Evolutionary conservation across 306 rosid species (phyloP).

Genomic region (Malus asiatica): DNA sequence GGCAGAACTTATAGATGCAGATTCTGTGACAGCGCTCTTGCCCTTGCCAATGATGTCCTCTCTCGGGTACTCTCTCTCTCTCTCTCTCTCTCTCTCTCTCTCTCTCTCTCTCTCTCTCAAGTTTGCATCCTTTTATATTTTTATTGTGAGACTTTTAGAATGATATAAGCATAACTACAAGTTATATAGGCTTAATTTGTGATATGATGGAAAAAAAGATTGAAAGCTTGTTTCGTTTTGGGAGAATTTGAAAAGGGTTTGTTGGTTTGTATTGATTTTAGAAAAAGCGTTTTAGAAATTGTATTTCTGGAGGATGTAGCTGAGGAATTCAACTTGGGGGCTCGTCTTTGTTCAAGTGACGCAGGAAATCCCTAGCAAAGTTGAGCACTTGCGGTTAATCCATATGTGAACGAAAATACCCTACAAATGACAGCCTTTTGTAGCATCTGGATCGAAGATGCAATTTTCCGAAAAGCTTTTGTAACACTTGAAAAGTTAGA

Average conservation of each 20-base stretch:
- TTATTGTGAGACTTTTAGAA: background rate
- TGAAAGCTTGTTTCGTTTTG: background rate
- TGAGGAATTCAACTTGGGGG: conserved; percentile 57
- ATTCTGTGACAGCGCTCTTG: conserved; percentile 49
- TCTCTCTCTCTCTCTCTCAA: background rate
- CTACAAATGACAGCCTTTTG: no score
- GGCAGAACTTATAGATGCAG: conserved; percentile 64
- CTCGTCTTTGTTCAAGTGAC: conserved; percentile 55
- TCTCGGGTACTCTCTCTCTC: conserved; percentile 45
- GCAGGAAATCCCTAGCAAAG: conserved; percentile 45
- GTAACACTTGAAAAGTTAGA: background rate
- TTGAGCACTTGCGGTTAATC: background rate
- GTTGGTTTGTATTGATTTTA: background rate
- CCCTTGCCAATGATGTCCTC: conserved; percentile 55
- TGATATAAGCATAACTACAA: no score
- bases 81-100: background rate
- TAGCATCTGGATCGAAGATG: no score
- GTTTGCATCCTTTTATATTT: background rate
- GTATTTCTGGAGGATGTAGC: conserved; percentile 31
- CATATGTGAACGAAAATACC: background rate
- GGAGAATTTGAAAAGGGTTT: background rate
- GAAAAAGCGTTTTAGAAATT: background rate
- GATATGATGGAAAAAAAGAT: background rate
- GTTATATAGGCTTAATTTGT: background rate
- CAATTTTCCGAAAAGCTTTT: no score